These are phyloP conservation scores for Fusarium mexicanum DNA, from an alignment of 2,329 filamentous ascomycete species.

Conservation along the genomic window DNA sequence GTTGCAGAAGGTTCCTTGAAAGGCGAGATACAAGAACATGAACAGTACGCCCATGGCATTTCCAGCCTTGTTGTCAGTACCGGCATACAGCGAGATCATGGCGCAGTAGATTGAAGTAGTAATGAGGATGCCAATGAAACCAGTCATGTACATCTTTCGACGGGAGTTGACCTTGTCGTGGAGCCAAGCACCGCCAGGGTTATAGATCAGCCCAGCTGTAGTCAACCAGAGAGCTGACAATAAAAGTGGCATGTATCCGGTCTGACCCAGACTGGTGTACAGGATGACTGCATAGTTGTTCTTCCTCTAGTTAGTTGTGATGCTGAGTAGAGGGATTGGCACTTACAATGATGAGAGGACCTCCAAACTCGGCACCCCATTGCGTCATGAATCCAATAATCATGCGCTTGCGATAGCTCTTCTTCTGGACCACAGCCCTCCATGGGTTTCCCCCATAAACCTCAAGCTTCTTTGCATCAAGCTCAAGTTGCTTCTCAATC, in stretches of 20 bases:
- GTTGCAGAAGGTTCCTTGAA: slow-evolving; percentile 56
- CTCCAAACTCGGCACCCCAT: slow-evolving; percentile 63
- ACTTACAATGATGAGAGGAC: slow-evolving; percentile 60
- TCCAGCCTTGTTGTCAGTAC: slow-evolving; percentile 51
- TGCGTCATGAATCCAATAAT: slow-evolving; percentile 62
- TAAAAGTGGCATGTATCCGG: slow-evolving; percentile 52
- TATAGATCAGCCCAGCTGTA: slow-evolving; percentile 59
- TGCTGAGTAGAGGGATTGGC: accelerated
- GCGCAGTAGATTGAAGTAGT: slow-evolving; percentile 49
- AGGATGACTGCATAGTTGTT: slow-evolving; percentile 55
- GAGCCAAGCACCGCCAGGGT: slow-evolving; percentile 59
- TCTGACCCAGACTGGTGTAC: slow-evolving; percentile 52
- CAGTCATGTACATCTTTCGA: slow-evolving; percentile 54
- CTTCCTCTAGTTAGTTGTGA: slow-evolving; percentile 30
- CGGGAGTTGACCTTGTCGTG: slow-evolving; percentile 59
- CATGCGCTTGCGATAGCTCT: slow-evolving; percentile 61
- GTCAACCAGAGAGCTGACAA: slow-evolving; percentile 54
- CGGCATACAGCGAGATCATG: slow-evolving; percentile 49
- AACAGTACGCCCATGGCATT: slow-evolving; percentile 54
- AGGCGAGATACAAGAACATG: slow-evolving; percentile 59
- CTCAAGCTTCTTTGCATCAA: slow-evolving; percentile 54
- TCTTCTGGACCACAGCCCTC: slow-evolving; percentile 57
- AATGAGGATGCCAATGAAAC: slow-evolving; percentile 53
- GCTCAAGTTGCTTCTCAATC: slow-evolving; percentile 55
- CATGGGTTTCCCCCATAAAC: slow-evolving; percentile 52